phyloP scores from a whole-genome alignment of 2,329 filamentous ascomycete genomes.

The Neurospora sp. region DNA sequence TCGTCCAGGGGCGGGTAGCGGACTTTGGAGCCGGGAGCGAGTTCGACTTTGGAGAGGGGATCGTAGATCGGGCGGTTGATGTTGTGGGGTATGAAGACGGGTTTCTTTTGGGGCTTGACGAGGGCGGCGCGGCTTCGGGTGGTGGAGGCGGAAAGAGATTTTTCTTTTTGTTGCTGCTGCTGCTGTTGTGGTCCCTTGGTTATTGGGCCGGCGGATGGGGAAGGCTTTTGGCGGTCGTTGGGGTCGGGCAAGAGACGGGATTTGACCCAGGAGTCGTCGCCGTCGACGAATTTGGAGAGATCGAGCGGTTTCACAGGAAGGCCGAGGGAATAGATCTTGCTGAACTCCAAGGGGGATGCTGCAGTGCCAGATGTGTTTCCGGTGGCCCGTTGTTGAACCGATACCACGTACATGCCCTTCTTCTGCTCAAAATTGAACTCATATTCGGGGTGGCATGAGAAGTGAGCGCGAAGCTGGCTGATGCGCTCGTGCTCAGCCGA shows the following conservation, averaged over 20 bases:
- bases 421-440: slow-evolving; percentile 30
- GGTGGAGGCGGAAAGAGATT: slow-evolving; percentile 1
- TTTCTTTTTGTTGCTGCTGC: not conserved
- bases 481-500: slow-evolving; percentile 37
- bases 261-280: slow-evolving; percentile 36
- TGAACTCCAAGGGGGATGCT: slow-evolving; percentile 13
- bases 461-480: slow-evolving; percentile 37
- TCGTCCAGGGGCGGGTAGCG: slow-evolving; percentile 35
- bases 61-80: slow-evolving; percentile 46
- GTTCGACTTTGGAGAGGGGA: slow-evolving; percentile 41
- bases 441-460: slow-evolving; percentile 38
- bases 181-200: not conserved
- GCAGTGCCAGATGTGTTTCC: slow-evolving; percentile 5
- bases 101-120: slow-evolving; percentile 15
- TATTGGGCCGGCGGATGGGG: not conserved
- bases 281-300: slow-evolving; percentile 32
- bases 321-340: slow-evolving; percentile 32
- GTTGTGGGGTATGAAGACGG: slow-evolving; percentile 32
- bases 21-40: slow-evolving; percentile 39
- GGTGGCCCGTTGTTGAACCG: slow-evolving; percentile 15
- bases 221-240: not conserved
- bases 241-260: slow-evolving; percentile 29
- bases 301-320: slow-evolving; percentile 34
- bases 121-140: not conserved
- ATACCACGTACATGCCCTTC: slow-evolving; percentile 31